Base-by-base conservation (phyloP, 176 grass and related monocot species). In the Hordeum marinum region DNA sequence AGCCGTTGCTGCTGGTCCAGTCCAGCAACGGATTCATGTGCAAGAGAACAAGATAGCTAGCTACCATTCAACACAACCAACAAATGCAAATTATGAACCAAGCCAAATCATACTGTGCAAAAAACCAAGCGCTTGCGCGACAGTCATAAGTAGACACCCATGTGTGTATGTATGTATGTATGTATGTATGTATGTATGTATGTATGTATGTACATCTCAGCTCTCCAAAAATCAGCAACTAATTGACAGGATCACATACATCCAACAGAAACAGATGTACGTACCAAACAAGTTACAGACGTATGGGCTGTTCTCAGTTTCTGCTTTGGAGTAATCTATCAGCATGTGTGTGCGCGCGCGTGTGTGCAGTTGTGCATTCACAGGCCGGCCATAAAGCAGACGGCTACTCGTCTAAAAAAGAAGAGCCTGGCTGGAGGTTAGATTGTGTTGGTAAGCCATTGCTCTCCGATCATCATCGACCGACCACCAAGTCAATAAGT, bases 391-490 rank as follows among this genome's bases (percentile, higher is more conserved):
- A 84, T 52, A 80, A 76, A 65, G 27, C 37, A 25, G 23, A 64
- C 40, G 17, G 15, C 48, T 26, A 63, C 41, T 64, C 41, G 23
- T 48, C 70, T 23, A 15, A 14, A 80, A 66, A 50, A 62, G 4
- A 34, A 78, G 59, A 57, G n/a, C 27, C 9, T 36, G 48, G 40
- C 68, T 63, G 59, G 78, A 55, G 45, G 59, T 35, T 67, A 68
- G 45, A 67, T 76, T 59, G 39, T 48, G 80, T 69, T 68, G 87
- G 45, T 85, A 85, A n/a, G 82, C 68, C 59, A 68, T 76, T 76
- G 77, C 35, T 81, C 24, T 85, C 87, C 12, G 26, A 15, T 41
- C 27, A 15, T 41, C 27, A 41, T 80, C 40, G 29, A 65, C 77
- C 8, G n/a, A 65, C 77, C 8, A 73, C 43, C 12, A 48, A 23